Conservation (phyloP, 2,329 filamentous ascomycete genomes). For the Aotearoamyces nothofagi region DNA sequence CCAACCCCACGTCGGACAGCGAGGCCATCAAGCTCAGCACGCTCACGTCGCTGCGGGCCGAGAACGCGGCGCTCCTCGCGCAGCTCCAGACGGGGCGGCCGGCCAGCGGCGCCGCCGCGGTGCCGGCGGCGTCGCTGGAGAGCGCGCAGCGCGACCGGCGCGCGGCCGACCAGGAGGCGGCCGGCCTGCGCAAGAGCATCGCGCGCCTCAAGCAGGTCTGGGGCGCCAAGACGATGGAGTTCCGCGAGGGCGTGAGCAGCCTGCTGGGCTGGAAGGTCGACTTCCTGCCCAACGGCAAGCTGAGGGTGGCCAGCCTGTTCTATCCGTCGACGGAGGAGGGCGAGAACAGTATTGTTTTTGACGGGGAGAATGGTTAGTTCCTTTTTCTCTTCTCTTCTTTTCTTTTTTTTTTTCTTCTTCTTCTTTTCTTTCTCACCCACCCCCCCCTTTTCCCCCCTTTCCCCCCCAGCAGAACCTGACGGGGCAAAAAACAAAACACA, state of each 20-base stretch:
- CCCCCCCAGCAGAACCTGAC: too few species aligned
- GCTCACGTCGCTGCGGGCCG: slow-evolving; percentile 59
- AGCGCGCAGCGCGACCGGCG: slow-evolving; percentile 62
- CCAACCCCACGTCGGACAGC: slow-evolving; percentile 80
- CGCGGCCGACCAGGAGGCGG: slow-evolving; percentile 52
- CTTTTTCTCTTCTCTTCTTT: too few species aligned
- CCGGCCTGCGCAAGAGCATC: slow-evolving; percentile 68
- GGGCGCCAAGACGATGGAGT: slow-evolving; percentile 80
- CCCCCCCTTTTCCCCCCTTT: too few species aligned
- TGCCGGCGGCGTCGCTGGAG: slow-evolving; percentile 65
- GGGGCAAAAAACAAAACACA: too few species aligned
- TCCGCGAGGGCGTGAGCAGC: slow-evolving; percentile 85
- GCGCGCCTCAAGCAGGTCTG: slow-evolving; percentile 85
- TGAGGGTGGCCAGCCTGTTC: slow-evolving; percentile 78
- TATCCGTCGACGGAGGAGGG: slow-evolving; percentile 51
- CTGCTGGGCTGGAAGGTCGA: slow-evolving; percentile 90
- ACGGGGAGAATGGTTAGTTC: slow-evolving; percentile 58
- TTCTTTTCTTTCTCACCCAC: background rate
- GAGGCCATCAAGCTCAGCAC: slow-evolving; percentile 76
- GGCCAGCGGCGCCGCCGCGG: slow-evolving; percentile 25
- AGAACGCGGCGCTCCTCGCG: slow-evolving; percentile 70
- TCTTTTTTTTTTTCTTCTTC: background rate
- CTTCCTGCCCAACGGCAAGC: slow-evolving; percentile 94
- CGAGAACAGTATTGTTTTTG: slow-evolving; percentile 59
- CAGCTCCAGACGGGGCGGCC: slow-evolving; percentile 42